These are phyloP conservation scores for Aureobasidium sp. DNA, from an alignment of 2,329 filamentous ascomycete species.

Conservation along the genomic window DNA sequence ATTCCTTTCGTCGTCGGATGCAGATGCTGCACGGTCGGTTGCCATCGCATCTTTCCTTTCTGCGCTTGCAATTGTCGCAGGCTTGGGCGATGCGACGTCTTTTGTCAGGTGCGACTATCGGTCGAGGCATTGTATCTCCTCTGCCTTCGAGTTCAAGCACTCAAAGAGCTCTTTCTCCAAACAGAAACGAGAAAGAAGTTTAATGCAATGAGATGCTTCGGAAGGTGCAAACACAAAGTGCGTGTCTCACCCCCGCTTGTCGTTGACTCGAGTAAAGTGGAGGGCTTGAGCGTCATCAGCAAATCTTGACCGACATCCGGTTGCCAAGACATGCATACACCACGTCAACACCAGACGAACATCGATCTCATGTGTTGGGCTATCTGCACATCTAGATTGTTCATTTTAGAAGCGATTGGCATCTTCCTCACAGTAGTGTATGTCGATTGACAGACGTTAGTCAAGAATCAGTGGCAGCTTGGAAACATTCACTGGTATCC, in stretches of 20 bases:
- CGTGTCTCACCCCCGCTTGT: not conserved
- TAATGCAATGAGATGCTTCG: not conserved
- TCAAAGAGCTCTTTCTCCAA: not conserved
- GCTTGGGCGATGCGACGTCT: constrained; percentile 24
- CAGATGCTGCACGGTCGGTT: constrained; percentile 44
- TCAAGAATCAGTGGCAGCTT: too few relatives aligned
- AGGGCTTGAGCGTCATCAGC: not conserved
- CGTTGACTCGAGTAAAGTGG: not conserved
- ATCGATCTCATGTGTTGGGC: not conserved
- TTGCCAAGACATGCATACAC: not conserved
- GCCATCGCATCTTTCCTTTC: constrained; percentile 46
- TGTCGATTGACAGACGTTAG: too few relatives aligned
- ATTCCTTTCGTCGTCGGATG: constrained; percentile 30
- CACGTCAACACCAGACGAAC: too few relatives aligned
- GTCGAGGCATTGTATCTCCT: constrained; percentile 1
- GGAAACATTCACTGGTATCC: too few relatives aligned
- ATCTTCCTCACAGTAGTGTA: too few relatives aligned
- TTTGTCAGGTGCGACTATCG: constrained; percentile 9
- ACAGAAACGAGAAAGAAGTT: not conserved
- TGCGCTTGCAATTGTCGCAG: constrained; percentile 37
- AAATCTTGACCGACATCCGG: not conserved
- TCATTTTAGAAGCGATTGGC: too few relatives aligned
- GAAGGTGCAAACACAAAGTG: not conserved
- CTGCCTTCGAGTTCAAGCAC: too few relatives aligned
- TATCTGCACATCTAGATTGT: too few relatives aligned